Percentiles rank a stretch among this genome's conserved stretches.
phyloP scores from a whole-genome alignment of 148 eudicot genomes.

The Vaccinium macrocarpon region DNA sequence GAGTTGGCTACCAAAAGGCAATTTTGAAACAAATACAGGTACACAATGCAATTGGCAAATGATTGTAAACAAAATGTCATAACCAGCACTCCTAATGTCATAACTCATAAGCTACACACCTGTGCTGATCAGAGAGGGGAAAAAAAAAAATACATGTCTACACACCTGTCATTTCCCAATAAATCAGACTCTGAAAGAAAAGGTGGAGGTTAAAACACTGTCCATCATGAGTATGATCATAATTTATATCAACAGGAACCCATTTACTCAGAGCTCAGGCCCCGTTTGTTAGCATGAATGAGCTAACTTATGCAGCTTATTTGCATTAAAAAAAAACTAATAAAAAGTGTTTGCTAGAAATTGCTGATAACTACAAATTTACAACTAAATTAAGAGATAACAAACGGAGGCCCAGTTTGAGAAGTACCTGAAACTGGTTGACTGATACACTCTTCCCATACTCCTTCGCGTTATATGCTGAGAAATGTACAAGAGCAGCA shows the following conservation, averaged over 20 bases:
- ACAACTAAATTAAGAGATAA: not conserved
- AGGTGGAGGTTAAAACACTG: not conserved
- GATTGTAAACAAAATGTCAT: not conserved
- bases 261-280: not conserved
- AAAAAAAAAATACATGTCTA: too few relatives aligned
- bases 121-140: too few relatives aligned
- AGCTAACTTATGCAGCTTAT: too few relatives aligned
- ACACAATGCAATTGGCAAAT: not conserved
- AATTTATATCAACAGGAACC: not conserved
- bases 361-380: too few relatives aligned
- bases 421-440: constrained; percentile 91
- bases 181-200: not conserved
- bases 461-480: constrained; percentile 87
- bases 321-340: too few relatives aligned
- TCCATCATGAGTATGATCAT: not conserved
- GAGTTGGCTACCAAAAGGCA: not conserved
- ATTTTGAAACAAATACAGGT: not conserved
- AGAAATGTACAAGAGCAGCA: constrained; percentile 89
- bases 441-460: constrained; percentile 75
- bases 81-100: not conserved
- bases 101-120: too few relatives aligned
- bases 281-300: too few relatives aligned
- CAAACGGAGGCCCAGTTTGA: not conserved
- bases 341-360: too few relatives aligned
- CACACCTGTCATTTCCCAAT: not conserved